Conservation (phyloP, 805 yeast species). For the Kazachstania kunashirensis region DNA sequence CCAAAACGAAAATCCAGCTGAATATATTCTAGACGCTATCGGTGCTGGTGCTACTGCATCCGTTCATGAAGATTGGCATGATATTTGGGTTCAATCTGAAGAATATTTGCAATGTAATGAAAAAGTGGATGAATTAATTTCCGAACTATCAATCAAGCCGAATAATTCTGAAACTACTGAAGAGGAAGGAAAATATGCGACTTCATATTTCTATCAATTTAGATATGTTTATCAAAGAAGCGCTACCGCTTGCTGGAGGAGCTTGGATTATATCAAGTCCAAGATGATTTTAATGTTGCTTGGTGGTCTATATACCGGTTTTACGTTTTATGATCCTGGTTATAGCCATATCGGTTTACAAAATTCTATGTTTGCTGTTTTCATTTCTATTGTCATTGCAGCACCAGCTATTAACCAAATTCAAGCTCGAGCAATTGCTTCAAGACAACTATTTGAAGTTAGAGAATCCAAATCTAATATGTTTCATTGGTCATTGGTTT, state of each 20-base stretch:
- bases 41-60: slow-evolving; percentile 68
- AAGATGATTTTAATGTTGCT: slow-evolving; percentile 36
- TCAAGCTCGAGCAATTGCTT: slow-evolving; percentile 29
- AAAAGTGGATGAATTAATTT: slow-evolving; percentile 42
- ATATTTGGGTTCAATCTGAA: slow-evolving; percentile 41
- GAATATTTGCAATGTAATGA: slow-evolving; percentile 32
- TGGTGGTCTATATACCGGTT: slow-evolving; percentile 42
- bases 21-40: slow-evolving; percentile 55
- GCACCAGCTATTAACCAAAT: slow-evolving; percentile 35
- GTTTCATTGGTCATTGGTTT: slow-evolving; percentile 33
- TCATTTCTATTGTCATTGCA: slow-evolving; percentile 32
- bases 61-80: slow-evolving; percentile 43
- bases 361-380: slow-evolving; percentile 31
- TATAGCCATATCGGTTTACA: slow-evolving; percentile 35
- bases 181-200: slow-evolving; percentile 14
- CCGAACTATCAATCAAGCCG: slow-evolving; percentile 25
- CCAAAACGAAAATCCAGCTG: slow-evolving; percentile 54
- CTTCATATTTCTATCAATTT: slow-evolving; percentile 26
- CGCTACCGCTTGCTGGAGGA: slow-evolving; percentile 30
- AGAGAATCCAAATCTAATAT: slow-evolving; percentile 35
- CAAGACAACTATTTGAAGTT: slow-evolving; percentile 33
- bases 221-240: slow-evolving; percentile 26
- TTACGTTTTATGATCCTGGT: slow-evolving; percentile 45
- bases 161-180: slow-evolving; percentile 8
- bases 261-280: slow-evolving; percentile 33